Base-by-base conservation (phyloP, 768 basidiomycete species). In the Asterophora parasitica region DNA sequence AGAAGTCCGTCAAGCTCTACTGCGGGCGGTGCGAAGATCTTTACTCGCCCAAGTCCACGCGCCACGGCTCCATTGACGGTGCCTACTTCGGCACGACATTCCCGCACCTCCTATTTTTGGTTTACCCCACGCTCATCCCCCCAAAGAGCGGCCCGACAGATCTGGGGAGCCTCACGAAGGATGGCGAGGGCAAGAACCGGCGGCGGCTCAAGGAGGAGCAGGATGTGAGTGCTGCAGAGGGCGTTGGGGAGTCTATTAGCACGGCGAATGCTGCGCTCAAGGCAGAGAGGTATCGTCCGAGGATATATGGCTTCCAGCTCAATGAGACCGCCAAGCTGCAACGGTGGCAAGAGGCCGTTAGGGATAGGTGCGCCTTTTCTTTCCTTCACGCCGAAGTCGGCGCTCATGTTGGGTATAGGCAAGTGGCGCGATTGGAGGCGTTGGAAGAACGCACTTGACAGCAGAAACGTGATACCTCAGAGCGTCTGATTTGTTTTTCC, bases 1-100 rank as follows among this genome's bases (percentile, higher is more conserved):
- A 96, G 65, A 99, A 98, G 70, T 93, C 92, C 26, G 95, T 98
- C 64, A 99, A 99, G 65, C 86, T 99, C 42, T 97, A 93, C 70
- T 99, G 96, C 64, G 94, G 93, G 1, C 85, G 93, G 31, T 99
- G 96, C 68, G 95, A 99, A 69, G 96, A 99, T 68, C 85, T 99
- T 57, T 99, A 98, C 69, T 92, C 89, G 0, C 96, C 96, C 31
- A 99, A 99, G 66, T 93, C 90, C 1, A 93, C 92, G 4, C 82
- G 95, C 23, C 96, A 99, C 65, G 95, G 95, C 41, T 87, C 88
- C 31, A 97, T 99, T 62, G 96, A 99, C 63, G 95, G 96, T 23
- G 96, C 96, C 1, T 99, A 95, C 69, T 99, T 99, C 58, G 96
- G 96, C 51, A 95, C 93, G 0, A 96, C 94, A 1, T 97, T 98